Evolutionary conservation across 2,329 filamentous ascomycete genomes (phyloP), one percentile per base, ranked within the genome.

Genomic region (Plenodomus biglobosus): DNA sequence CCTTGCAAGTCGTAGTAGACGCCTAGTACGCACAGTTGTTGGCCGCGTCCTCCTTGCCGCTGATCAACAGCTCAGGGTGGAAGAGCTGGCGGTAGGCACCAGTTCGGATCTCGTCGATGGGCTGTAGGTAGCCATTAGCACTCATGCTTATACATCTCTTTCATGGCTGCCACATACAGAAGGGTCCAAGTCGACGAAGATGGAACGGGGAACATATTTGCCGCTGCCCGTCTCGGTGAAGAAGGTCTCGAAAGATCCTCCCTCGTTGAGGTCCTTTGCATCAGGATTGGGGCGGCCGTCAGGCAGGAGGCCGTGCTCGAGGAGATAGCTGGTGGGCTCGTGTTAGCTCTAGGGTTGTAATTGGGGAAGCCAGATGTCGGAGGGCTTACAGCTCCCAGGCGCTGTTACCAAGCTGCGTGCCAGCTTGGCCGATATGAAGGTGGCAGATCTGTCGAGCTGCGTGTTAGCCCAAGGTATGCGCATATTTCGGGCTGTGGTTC

Each of bases 31-130:
- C 71, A 81, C 79, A 88, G 79, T 88, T 88, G 78, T 88, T 88
- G 75, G 85, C 84, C 50, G 85, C 85, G 80, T 88, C 85, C 73
- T 88, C 85, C 80, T 88, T 88, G 74, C 85, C 85, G 72, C 82
- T 87, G 69, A 88, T 83, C 68, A 88, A 74, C 62, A 85, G 78
- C 77, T 88, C 85, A 38, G 85, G 85, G 75, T 88, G 85, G 79
- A 87, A 88, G 52, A 88, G 81, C 68, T 85, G 79, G 62, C 84
- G 83, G 76, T 87, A 88, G 57, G 65, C 53, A 51, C 85, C 85
- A 45, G 84, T 87, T 51, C 85, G 83, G 74, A 88, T 87, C 78
- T 88, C 85, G 64, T 88, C 85, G 62, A 88, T 86, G 51, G 85
- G 85, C 47, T 82, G 42, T 32, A 21, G 18, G 42, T 32, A 21